phyloP scores from a whole-genome alignment of 164 flowering plant species.

The Vitis cinerea region DNA sequence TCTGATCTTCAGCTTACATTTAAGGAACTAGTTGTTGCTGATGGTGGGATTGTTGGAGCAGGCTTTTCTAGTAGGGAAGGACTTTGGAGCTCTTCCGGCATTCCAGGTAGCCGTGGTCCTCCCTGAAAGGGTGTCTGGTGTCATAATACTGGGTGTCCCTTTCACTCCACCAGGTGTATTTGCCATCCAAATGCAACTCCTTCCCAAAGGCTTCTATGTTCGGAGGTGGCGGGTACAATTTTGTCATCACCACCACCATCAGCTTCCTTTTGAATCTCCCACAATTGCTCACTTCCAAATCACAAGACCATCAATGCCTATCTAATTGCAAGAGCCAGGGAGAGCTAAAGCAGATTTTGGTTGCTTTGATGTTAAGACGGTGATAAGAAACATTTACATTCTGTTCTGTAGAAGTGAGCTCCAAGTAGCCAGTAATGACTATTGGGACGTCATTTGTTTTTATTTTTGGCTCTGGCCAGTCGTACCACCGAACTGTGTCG shows the following conservation, averaged over 20 bases:
- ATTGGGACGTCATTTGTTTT: too few species aligned
- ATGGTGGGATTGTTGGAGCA: constrained; percentile 12
- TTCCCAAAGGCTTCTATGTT: constrained; percentile 30
- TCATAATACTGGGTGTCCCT: constrained; percentile 18
- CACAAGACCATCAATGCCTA: too few species aligned
- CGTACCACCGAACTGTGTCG: too few species aligned
- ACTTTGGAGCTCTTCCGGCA: constrained; percentile 31
- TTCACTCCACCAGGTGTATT: constrained; percentile 13
- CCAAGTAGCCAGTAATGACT: constrained; percentile 15
- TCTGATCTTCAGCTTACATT: too few species aligned
- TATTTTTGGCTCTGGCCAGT: too few species aligned
- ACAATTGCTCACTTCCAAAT: not conserved
- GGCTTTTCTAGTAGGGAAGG: constrained; percentile 34
- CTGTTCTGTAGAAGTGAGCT: constrained; percentile 27
- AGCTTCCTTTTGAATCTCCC: not conserved
- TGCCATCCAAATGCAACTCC: not conserved
- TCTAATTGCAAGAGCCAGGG: constrained; percentile 18
- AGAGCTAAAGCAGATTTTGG: constrained; percentile 26
- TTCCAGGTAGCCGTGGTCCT: constrained; percentile 24
- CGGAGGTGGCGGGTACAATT: constrained; percentile 21
- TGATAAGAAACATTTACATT: constrained; percentile 20
- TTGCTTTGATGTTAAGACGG: constrained; percentile 22
- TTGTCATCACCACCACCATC: not conserved
- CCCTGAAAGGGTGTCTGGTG: constrained; percentile 29
- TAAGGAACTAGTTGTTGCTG: too few species aligned